Evolutionary conservation across 495 filamentous ascomycete species (phyloP).

Genomic region (Aspergillus haitiensis): DNA sequence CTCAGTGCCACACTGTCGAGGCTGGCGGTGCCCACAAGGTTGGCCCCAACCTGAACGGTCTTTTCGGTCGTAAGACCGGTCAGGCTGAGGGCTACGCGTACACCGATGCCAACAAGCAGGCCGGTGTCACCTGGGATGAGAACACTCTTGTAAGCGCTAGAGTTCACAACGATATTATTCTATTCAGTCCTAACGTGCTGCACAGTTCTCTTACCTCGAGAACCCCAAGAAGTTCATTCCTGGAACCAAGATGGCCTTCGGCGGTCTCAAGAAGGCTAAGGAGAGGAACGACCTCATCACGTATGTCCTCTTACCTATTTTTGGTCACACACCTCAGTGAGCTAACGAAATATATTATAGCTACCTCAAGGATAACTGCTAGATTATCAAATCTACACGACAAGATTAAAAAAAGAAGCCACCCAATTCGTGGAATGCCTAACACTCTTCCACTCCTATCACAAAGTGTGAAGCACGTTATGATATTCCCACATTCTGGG

Average conservation of each 20-base stretch:
- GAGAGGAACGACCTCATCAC: constrained; percentile 99
- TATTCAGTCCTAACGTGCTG: constrained; percentile 17
- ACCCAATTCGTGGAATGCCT: constrained; percentile 24
- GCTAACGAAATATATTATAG: constrained; percentile 36
- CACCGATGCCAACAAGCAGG: constrained; percentile 99
- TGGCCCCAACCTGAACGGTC: constrained; percentile 93
- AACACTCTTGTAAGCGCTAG: constrained; percentile 70
- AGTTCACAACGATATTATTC: no score
- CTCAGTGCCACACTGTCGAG: constrained; percentile 96
- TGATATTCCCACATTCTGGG: constrained; percentile 32
- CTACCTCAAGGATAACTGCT: constrained; percentile 63
- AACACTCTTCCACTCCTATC: constrained; percentile 6
- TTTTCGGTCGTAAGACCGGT: constrained; percentile 95
- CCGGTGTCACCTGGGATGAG: constrained; percentile 87
- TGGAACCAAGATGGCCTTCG: constrained; percentile 99
- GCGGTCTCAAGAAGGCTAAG: constrained; percentile 99
- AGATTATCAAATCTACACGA: constrained; percentile 42
- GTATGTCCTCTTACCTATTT: constrained; percentile 53
- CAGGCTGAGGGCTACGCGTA: constrained; percentile 90
- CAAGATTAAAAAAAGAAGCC: constrained; percentile 19
- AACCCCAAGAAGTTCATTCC: constrained; percentile 97
- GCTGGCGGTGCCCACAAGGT: constrained; percentile 90
- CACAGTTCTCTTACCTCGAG: constrained; percentile 81
- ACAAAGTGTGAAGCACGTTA: constrained; percentile 18
- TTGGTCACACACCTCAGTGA: neutral